Evolutionary conservation across 2,329 filamentous ascomycete species (phyloP), one percentile per base, ranked within the genome.

Genomic region (Gaeumannomyces tritici): DNA sequence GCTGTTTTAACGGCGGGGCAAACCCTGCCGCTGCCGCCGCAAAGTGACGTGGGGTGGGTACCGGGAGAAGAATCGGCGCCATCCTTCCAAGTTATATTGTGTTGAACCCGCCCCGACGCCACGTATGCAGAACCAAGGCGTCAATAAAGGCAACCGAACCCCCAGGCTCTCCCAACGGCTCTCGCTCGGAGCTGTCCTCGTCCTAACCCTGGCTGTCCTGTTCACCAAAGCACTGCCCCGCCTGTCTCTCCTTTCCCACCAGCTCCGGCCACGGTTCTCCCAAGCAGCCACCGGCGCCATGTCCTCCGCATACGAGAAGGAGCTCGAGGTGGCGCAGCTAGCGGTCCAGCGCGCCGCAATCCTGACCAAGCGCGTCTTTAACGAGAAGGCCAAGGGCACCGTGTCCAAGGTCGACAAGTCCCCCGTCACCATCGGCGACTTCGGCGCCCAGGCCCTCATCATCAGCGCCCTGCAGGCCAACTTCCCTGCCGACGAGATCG

Each of bases 381-480:
- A 92, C 77, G 89, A 93, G 69, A 95, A 93, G 76, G 89, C 91
- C 70, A 98, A 98, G 79, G 93, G 93, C 69, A 97, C 95, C 57
- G 83, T 96, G 61, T 89, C 89, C 74, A 99, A 99, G 80, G 89
- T 91, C 75, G 95, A 99, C 81, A 91, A 91, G 73, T 96, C 93
- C 12, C 95, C 95, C 67, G 95, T 99, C 70, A 99, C 95, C 24
- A 95, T 98, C 70, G 95, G 93, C 74, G 95, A 99, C 79, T 98
- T 96, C 75, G 95, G 95, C 71, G 96, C 95, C 51, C 95, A 99
- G 79, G 93, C 95, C 35, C 85, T 99, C 67, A 96, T 99, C 76
- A 96, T 98, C 72, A 83, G 88, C 63, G 93, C 93, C 31, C 88
- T 99, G 68, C 88, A 88, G 76, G 85, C 90, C 76, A 91, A 89